A percentile compares a stretch with the other conserved stretches of the same genome.
These are phyloP conservation scores for Phyllostachys edulis DNA, from an alignment of 176 grass and related monocot species.

Conservation along the genomic window DNA sequence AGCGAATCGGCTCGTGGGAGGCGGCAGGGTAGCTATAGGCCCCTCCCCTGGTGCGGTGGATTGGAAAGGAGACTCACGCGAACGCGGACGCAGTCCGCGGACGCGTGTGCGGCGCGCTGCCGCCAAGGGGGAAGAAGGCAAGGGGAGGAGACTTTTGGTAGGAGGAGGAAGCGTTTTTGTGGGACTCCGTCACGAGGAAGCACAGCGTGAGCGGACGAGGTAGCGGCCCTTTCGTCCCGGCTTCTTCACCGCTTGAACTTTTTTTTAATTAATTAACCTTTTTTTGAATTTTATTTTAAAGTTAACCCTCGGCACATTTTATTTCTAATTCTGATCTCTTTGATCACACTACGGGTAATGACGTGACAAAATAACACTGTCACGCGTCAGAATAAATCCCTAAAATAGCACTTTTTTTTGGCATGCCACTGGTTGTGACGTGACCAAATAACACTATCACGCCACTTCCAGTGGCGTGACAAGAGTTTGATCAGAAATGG, in stretches of 20 bases:
- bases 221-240: neutral
- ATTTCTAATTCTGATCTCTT: too few species aligned
- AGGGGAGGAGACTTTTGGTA: conserved; percentile 7
- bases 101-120: neutral
- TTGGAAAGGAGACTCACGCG: conserved; percentile 16
- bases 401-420: too few species aligned
- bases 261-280: too few species aligned
- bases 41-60: conserved; percentile 23
- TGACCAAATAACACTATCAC: too few species aligned
- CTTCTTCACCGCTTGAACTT: conserved; percentile 25
- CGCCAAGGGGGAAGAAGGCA: conserved; percentile 22
- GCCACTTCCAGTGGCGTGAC: too few species aligned
- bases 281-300: too few species aligned
- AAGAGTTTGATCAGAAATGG: too few species aligned
- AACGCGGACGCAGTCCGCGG: conserved; percentile 5
- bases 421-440: too few species aligned
- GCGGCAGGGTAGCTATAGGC: neutral
- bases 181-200: neutral
- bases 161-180: neutral
- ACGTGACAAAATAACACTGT: too few species aligned
- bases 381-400: too few species aligned
- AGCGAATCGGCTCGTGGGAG: neutral
- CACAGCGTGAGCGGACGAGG: neutral
- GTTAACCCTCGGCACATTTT: too few species aligned
- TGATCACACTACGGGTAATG: too few species aligned